Evolutionary conservation across 2,329 filamentous ascomycete species (phyloP).

Genomic region (Pseudogymnoascus sp.): DNA sequence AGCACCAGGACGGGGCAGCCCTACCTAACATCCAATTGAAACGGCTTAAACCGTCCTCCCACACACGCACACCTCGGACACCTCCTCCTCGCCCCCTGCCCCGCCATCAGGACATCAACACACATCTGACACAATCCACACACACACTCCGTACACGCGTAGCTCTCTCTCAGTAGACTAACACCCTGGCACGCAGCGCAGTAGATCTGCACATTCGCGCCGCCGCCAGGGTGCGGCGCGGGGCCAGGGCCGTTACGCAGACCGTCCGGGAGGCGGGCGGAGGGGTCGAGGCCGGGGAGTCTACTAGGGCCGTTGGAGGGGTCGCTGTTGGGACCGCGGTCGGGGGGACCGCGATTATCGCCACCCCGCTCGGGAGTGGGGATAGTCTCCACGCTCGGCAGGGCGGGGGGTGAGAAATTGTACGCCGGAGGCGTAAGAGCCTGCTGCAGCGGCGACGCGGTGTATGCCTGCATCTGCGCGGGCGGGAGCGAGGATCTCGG

Average conservation of each 20-base stretch:
- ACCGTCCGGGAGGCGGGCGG: not conserved
- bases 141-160: conserved; percentile 93
- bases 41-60: conserved; percentile 74
- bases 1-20: too few species aligned
- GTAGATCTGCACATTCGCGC: conserved; percentile 70
- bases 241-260: not conserved
- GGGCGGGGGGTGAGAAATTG: conserved; percentile 63
- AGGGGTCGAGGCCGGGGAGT: not conserved
- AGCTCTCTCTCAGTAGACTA: conserved; percentile 72
- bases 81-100: conserved; percentile 63
- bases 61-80: conserved; percentile 75
- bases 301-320: not conserved
- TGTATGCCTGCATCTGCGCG: conserved; percentile 59
- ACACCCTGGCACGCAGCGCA: conserved; percentile 79
- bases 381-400: conserved; percentile 74
- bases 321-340: conserved; percentile 40
- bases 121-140: conserved; percentile 86
- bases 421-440: conserved; percentile 75
- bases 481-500: conserved; percentile 56
- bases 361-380: not conserved
- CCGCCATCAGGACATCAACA: conserved; percentile 67
- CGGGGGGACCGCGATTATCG: not conserved
- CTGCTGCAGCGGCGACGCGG: conserved; percentile 85
- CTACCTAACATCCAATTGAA: conserved; percentile 72
- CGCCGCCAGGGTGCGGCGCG: not conserved